Conservation (phyloP, 2,329 filamentous ascomycete species). For the Phyllosticta citriasiana region DNA sequence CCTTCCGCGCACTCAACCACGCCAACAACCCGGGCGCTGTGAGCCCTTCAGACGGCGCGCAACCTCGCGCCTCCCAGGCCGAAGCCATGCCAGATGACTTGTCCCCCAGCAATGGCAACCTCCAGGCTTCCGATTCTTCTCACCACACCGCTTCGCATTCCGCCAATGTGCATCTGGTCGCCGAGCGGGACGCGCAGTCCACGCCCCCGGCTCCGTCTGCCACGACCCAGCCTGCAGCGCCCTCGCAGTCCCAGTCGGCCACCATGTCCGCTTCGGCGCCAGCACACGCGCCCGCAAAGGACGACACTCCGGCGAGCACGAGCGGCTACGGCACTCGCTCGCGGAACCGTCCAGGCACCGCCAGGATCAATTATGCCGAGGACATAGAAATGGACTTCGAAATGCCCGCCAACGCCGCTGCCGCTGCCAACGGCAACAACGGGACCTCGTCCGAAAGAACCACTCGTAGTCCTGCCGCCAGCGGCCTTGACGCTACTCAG, state of each 20-base stretch:
- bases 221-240: slow-evolving; percentile 19
- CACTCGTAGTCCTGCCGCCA: slow-evolving; percentile 25
- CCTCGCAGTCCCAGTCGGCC: slow-evolving; percentile 22
- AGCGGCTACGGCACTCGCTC: slow-evolving; percentile 87
- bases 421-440: slow-evolving; percentile 46
- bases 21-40: slow-evolving; percentile 19
- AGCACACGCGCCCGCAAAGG: slow-evolving; percentile 24
- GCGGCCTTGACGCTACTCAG: slow-evolving; percentile 22
- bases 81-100: slow-evolving; percentile 16
- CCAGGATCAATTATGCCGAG: slow-evolving; percentile 90
- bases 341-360: slow-evolving; percentile 70
- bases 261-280: slow-evolving; percentile 18
- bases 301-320: slow-evolving; percentile 24
- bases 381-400: slow-evolving; percentile 90
- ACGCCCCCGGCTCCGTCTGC: slow-evolving; percentile 14
- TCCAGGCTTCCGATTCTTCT: slow-evolving; percentile 6
- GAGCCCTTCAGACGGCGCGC: slow-evolving; percentile 22
- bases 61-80: slow-evolving; percentile 15
- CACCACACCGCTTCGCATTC: slow-evolving; percentile 26
- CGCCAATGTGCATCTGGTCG: slow-evolving; percentile 21
- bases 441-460: slow-evolving; percentile 36
- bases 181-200: slow-evolving; percentile 8
- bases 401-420: slow-evolving; percentile 31
- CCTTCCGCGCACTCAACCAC: slow-evolving; percentile 22
- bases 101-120: slow-evolving; percentile 18